A percentile compares a stretch with the other conserved stretches of the same genome.
These are phyloP conservation scores for Claviceps purpurea DNA, from an alignment of 2,329 filamentous ascomycete genomes.

Conservation along the genomic window DNA sequence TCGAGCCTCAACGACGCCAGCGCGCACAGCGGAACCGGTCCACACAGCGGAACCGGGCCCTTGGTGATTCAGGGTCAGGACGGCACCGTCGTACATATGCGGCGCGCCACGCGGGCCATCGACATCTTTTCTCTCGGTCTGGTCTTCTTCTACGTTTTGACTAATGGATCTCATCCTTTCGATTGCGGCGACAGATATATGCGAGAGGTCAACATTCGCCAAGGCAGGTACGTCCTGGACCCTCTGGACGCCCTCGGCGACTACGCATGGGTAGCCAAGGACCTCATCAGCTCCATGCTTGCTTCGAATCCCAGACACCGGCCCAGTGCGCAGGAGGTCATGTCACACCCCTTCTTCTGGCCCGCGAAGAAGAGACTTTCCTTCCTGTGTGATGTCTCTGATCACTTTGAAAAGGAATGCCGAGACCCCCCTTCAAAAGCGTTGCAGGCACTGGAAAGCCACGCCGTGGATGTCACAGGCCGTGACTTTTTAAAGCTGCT, in stretches of 20 bases:
- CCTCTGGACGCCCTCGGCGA: slow-evolving; percentile 65
- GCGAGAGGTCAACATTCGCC: slow-evolving; percentile 94
- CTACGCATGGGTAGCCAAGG: slow-evolving; percentile 73
- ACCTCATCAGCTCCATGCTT: slow-evolving; percentile 75
- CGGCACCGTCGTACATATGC: slow-evolving; percentile 43
- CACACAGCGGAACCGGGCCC: slow-evolving; percentile 22
- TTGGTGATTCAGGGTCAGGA: slow-evolving; percentile 42
- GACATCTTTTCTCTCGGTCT: slow-evolving; percentile 95
- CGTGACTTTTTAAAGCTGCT: slow-evolving; percentile 68
- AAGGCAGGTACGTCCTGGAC: slow-evolving; percentile 62
- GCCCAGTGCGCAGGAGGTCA: slow-evolving; percentile 64
- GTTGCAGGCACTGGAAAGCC: slow-evolving; percentile 45
- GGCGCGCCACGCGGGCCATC: slow-evolving; percentile 85
- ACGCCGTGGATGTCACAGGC: slow-evolving; percentile 39
- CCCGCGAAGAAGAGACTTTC: slow-evolving; percentile 71
- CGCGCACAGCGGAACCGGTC: slow-evolving; percentile 42
- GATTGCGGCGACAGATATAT: slow-evolving; percentile 91
- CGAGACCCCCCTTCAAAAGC: slow-evolving; percentile 65
- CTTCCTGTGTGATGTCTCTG: slow-evolving; percentile 92
- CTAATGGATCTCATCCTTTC: slow-evolving; percentile 82
- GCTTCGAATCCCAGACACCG: slow-evolving; percentile 38
- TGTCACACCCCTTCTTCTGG: slow-evolving; percentile 98
- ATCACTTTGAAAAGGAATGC: slow-evolving; percentile 88
- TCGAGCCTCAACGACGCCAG: slow-evolving; percentile 33
- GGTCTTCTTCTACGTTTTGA: slow-evolving; percentile 98